These are phyloP conservation scores for Trichoderma guizhouense DNA, from an alignment of 2,329 filamentous ascomycete species.

Conservation along the genomic window DNA sequence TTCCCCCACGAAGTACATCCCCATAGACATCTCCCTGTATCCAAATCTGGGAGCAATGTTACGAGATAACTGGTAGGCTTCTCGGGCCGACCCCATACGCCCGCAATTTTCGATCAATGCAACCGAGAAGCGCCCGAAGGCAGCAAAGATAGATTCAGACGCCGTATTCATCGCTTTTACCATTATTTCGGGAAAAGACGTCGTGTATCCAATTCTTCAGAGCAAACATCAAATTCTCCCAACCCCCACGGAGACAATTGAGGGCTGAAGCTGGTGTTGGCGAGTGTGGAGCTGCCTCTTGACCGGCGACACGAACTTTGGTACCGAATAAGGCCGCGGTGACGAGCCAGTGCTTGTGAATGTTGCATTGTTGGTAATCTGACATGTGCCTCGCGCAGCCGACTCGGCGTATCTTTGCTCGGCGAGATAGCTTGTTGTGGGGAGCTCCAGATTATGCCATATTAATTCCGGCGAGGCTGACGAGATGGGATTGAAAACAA, in stretches of 20 bases:
- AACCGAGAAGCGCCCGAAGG: not conserved
- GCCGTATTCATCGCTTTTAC: too few species aligned
- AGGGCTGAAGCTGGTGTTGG: not conserved
- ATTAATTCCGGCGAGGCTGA: not conserved
- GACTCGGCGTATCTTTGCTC: not conserved
- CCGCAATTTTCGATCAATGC: not conserved
- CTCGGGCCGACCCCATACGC: conserved; percentile 2
- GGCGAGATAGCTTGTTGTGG: not conserved
- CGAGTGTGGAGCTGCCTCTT: not conserved
- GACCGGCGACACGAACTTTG: not conserved
- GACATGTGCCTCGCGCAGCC: not conserved
- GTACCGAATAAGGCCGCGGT: not conserved
- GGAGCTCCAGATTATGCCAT: not conserved
- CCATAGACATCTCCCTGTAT: not conserved
- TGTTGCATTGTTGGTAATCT: not conserved
- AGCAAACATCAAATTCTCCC: not conserved
- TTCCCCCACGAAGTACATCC: not conserved
- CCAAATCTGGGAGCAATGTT: not conserved
- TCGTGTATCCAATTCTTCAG: not conserved
- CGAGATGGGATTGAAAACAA: not conserved
- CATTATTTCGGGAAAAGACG: not conserved
- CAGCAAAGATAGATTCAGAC: not conserved
- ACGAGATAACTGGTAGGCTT: not conserved
- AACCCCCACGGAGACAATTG: not conserved
- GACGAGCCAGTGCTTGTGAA: not conserved